These are phyloP conservation scores for Colletotrichum aenigma DNA, from an alignment of 2,329 filamentous ascomycete genomes.

Conservation along the genomic window DNA sequence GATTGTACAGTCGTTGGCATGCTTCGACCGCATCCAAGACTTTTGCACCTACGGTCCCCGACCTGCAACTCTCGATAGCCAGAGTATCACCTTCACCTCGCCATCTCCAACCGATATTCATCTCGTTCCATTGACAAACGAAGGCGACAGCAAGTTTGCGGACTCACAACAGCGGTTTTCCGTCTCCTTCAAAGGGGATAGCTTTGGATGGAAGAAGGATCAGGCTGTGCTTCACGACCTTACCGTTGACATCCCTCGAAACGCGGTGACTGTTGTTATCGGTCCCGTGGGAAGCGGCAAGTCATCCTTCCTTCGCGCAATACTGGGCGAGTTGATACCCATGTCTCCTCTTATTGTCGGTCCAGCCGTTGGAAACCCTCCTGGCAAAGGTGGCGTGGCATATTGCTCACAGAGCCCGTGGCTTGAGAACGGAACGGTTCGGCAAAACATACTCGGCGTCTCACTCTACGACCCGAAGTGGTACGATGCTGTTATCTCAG, in stretches of 20 bases:
- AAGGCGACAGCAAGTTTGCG: neutral
- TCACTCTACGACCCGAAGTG: neutral
- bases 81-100: neutral
- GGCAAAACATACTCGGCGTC: neutral
- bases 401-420: constrained; percentile 4
- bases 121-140: neutral
- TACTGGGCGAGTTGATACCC: neutral
- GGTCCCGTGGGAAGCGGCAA: constrained; percentile 19
- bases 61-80: neutral
- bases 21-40: constrained; percentile 27
- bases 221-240: neutral
- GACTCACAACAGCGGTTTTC: neutral
- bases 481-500: neutral
- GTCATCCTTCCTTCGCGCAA: neutral
- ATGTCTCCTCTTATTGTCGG: neutral
- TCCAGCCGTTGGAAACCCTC: neutral
- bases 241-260: neutral
- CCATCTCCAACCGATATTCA: neutral
- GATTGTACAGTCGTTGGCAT: constrained; percentile 18
- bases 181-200: neutral
- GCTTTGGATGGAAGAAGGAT: neutral
- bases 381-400: neutral
- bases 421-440: neutral
- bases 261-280: neutral
- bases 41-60: constrained; percentile 15